Base-by-base conservation (phyloP, 1,284 basidiomycete genomes). In the Trametes pubescens region DNA sequence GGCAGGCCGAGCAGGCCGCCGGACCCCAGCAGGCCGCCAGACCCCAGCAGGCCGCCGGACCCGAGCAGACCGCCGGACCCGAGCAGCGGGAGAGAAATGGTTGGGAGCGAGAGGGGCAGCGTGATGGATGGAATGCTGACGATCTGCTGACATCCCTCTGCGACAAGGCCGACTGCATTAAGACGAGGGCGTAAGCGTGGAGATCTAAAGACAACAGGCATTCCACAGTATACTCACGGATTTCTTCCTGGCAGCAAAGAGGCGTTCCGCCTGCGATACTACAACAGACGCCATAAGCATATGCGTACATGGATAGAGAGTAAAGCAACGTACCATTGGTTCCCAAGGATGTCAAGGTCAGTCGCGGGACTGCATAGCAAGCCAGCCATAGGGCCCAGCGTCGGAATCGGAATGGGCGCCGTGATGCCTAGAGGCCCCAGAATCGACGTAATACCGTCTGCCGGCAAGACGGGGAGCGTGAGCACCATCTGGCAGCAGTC, bases 401-500 rank as follows among this genome's bases (percentile, higher is more conserved):
- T 60, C 8, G 67, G 67, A n/a, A 68, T 22, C 14, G 67, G 64
- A 0, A 61, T 22, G 11, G 59, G 59, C 7, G 47, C 46, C 35
- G 59, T 29, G 26, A 61, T 34, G 13, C 59, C 57, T 43, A 43
- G 40, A 8, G 40, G 37, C 14, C 5, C 37, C 53, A 53, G 22
- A 26, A 61, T 34, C 34, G 62, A 46, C 38, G 62, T 62, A 37
- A 67, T 29, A 35, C 40, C n/a, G n/a, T n/a, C 48, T 5, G 26
- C 51, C 26, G 60, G 61, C 26, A 63, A 5, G 13, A 52, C 53
- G 16, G 64, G 64, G 9, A 68, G 24, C 34, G 55, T 43, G 13
- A 65, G 10, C 5, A 65, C 63, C 24, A 26, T 40, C 59, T 68
- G 59, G 59, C 67, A 68, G 54, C 67, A 68, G 37, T 65, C 60